A percentile compares a stretch with the other conserved stretches of the same genome.
Conservation (phyloP, 2,329 filamentous ascomycete species). For the Aspergillus sclerotialis region DNA sequence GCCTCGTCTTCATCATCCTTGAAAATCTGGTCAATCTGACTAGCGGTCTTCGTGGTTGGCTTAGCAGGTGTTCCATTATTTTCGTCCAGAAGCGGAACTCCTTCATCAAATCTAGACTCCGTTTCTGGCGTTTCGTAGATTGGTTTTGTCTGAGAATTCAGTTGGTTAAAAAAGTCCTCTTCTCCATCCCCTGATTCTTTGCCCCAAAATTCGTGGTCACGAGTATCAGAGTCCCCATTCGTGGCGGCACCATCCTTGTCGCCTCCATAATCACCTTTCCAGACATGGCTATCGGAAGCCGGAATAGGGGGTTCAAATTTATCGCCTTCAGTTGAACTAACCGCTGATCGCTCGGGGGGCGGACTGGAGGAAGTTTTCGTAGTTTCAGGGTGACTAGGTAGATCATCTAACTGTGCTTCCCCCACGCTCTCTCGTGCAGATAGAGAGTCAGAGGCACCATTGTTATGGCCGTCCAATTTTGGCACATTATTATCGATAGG, state of each 20-base stretch:
- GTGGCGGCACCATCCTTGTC: slow-evolving; percentile 4
- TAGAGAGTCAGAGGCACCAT: too few species aligned
- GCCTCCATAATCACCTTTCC: slow-evolving; percentile 3
- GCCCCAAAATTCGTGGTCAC: slow-evolving; percentile 37
- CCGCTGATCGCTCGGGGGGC: not conserved
- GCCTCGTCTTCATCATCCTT: slow-evolving; percentile 31
- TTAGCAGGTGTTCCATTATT: slow-evolving; percentile 17
- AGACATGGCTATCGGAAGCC: not conserved
- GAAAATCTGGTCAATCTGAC: slow-evolving; percentile 26
- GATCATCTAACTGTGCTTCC: too few species aligned
- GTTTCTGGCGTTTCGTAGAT: slow-evolving; percentile 32
- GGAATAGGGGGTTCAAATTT: not conserved
- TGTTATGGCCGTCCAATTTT: not conserved
- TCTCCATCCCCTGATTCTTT: slow-evolving; percentile 35
- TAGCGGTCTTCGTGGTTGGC: slow-evolving; percentile 18
- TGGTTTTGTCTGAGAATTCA: slow-evolving; percentile 34
- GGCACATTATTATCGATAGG: not conserved
- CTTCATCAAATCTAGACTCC: slow-evolving; percentile 63
- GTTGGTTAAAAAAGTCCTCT: slow-evolving; percentile 57
- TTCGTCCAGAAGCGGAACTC: slow-evolving; percentile 54
- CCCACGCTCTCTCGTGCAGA: too few species aligned
- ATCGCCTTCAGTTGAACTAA: not conserved
- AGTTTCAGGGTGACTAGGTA: too few species aligned
- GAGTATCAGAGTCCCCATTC: slow-evolving; percentile 8
- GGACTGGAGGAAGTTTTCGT: too few species aligned